Percentiles rank a stretch among this genome's conserved stretches.
phyloP scores from a whole-genome alignment of 768 basidiomycete genomes.

The Lactarius tabidus region DNA sequence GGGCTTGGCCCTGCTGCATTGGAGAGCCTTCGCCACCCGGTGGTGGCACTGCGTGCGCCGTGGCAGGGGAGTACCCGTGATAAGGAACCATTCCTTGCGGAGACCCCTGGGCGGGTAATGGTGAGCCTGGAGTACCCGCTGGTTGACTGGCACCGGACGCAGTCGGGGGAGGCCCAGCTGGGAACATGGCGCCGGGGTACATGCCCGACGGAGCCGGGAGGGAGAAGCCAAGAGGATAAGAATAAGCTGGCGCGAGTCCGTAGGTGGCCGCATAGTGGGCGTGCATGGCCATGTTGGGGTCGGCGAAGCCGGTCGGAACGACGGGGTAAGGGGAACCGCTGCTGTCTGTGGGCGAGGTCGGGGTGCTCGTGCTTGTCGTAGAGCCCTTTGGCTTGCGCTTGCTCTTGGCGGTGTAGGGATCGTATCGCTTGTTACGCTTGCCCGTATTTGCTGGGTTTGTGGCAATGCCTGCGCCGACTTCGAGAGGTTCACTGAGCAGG shows the following conservation, averaged over 20 bases:
- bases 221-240: constrained; percentile 21
- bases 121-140: constrained; percentile 14
- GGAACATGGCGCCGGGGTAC: constrained; percentile 9
- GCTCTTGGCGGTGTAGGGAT: constrained; percentile 30
- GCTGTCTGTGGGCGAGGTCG: constrained; percentile 21
- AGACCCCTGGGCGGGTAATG: constrained; percentile 7
- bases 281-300: constrained; percentile 26
- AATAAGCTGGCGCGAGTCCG: constrained; percentile 19
- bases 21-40: constrained; percentile 14
- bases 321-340: constrained; percentile 8
- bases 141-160: not conserved
- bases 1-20: constrained; percentile 12
- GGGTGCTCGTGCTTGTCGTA: constrained; percentile 10
- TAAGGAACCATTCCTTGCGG: constrained; percentile 15
- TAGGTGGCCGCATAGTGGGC: constrained; percentile 23
- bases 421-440: constrained; percentile 34
- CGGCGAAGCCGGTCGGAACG: constrained; percentile 14
- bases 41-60: constrained; percentile 1
- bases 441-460: constrained; percentile 14
- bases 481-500: constrained; percentile 23
- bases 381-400: constrained; percentile 22
- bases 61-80: constrained; percentile 3
- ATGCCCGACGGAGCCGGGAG: constrained; percentile 13
- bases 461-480: constrained; percentile 15
- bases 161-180: constrained; percentile 19